Base-by-base conservation (phyloP, 768 basidiomycete species). In the Serpula lacrymans region DNA sequence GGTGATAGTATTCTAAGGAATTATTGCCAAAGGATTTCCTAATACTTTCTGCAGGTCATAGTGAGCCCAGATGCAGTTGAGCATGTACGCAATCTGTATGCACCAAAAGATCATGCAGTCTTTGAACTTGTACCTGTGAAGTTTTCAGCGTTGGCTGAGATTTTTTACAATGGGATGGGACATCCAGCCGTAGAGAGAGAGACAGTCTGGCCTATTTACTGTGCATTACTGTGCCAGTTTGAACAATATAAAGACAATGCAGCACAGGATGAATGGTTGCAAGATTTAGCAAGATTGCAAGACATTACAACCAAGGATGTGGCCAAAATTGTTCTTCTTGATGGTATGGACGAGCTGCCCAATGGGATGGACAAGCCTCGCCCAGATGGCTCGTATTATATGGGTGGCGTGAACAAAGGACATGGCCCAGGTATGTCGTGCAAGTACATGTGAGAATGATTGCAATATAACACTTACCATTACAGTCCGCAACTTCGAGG, bases 71-170 rank as follows among this genome's bases (percentile, higher is more conserved):
- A 52, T 1, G 28, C 49, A 3, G 28, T 64, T 6, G 29, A 45
- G 7, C 54, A 57, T 22, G 49, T 56, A 22, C 33, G 49, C 20
- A 9, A 36, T 5, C 18, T 48, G n/a, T 71, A 57, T 41, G 63
- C 66, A 0, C 64, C 58, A 3, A 52, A 48, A 5, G 51, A 59
- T 38, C 56, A 69, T 37, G 48, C 50, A 3, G 57, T 68, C 1
- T 68, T 70, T 34, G 41, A 67, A 14, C 51, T 71, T 0, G 57
- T 62, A 4, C 67, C 69, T 1, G 49, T 51, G 0, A 32, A 39
- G 1, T 66, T 71, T 40, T 30, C 52, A n/a, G 6, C 22, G 1
- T 55, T 37, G n/a, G 58, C 48, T 0, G n/a, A 35, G 1, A 14
- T 34, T 0, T 37, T 51, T 11, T 68, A 64, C 32, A 11, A 28